A percentile compares a stretch with the other conserved stretches of the same genome.
These are phyloP conservation scores for Pseudozyma tsukubaensis DNA, from an alignment of 1,284 basidiomycete genomes.

Conservation along the genomic window DNA sequence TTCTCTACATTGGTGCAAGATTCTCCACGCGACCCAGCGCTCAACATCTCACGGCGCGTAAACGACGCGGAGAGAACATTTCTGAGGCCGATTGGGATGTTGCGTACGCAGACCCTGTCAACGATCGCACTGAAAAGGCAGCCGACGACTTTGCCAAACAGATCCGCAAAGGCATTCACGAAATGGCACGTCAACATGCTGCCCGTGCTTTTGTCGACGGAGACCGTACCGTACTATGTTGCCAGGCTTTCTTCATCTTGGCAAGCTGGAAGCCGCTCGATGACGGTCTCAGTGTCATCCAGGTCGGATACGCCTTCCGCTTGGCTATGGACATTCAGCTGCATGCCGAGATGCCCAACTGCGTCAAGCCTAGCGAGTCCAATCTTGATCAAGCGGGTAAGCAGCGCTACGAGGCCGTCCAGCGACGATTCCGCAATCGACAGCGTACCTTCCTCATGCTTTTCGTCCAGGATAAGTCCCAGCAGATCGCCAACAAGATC, in stretches of 20 bases:
- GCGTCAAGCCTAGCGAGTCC: conserved; percentile 45
- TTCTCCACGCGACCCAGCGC: conserved; percentile 33
- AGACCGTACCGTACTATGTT: conserved; percentile 46
- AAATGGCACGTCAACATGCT: conserved; percentile 40
- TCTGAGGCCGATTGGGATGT: conserved; percentile 30
- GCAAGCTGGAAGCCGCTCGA: conserved; percentile 53
- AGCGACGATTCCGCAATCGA: conserved; percentile 49
- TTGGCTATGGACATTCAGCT: conserved; percentile 55
- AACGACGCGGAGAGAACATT: conserved; percentile 30
- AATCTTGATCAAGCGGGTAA: conserved; percentile 35
- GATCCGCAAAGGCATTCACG: conserved; percentile 38
- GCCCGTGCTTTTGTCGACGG: conserved; percentile 50
- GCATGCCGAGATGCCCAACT: conserved; percentile 49
- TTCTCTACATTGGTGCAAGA: conserved; percentile 43
- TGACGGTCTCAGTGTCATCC: conserved; percentile 48
- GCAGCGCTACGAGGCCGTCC: conserved; percentile 42
- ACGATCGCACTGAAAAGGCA: conserved; percentile 20
- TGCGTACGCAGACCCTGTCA: conserved; percentile 28
- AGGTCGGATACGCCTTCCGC: conserved; percentile 50
- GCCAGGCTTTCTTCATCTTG: conserved; percentile 49
- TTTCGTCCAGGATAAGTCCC: conserved; percentile 53
- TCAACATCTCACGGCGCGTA: conserved; percentile 37
- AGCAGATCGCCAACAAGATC: conserved; percentile 53
- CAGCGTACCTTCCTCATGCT: conserved; percentile 54
- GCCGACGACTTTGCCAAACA: conserved; percentile 41